phyloP scores from a whole-genome alignment of 805 yeast genomes.

The Spathaspora gorwiae region DNA sequence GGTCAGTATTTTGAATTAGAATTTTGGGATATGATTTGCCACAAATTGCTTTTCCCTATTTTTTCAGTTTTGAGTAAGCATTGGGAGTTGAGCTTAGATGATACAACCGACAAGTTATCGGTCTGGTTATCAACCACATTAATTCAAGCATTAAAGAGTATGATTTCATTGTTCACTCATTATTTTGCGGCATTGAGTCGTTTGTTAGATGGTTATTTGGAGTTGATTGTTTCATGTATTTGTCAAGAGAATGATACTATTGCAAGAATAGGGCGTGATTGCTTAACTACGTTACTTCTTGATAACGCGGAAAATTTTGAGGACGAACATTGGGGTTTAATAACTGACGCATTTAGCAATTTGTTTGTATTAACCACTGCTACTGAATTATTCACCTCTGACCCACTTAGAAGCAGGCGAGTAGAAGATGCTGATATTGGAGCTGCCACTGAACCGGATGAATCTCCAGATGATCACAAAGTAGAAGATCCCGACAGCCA shows the following conservation, averaged over 20 bases:
- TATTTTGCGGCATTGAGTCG: conserved; percentile 74
- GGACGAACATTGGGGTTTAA: conserved; percentile 67
- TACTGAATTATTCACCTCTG: conserved; percentile 66
- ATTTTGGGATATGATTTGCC: conserved; percentile 82
- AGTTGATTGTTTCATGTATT: conserved; percentile 77
- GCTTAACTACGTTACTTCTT: conserved; percentile 74
- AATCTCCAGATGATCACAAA: conserved; percentile 7
- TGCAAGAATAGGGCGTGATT: conserved; percentile 88
- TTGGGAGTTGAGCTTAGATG: conserved; percentile 55
- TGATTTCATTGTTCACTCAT: conserved; percentile 77
- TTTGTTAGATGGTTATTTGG: conserved; percentile 74
- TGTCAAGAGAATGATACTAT: conserved; percentile 97
- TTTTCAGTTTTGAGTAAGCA: conserved; percentile 73
- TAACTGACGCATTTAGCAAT: conserved; percentile 59
- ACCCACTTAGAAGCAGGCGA: conserved; percentile 34
- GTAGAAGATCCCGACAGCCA: conserved; percentile 31
- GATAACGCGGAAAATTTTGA: conserved; percentile 66
- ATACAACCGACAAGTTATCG: conserved; percentile 76
- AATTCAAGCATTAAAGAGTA: conserved; percentile 87
- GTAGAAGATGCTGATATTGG: conserved; percentile 26
- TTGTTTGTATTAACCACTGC: conserved; percentile 86
- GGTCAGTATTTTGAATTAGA: conserved; percentile 71
- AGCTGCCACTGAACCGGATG: conserved; percentile 12
- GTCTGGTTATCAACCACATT: conserved; percentile 96
- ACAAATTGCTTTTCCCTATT: conserved; percentile 80